phyloP scores from a whole-genome alignment of 148 eudicot genomes.

The Polygonum aviculare region DNA sequence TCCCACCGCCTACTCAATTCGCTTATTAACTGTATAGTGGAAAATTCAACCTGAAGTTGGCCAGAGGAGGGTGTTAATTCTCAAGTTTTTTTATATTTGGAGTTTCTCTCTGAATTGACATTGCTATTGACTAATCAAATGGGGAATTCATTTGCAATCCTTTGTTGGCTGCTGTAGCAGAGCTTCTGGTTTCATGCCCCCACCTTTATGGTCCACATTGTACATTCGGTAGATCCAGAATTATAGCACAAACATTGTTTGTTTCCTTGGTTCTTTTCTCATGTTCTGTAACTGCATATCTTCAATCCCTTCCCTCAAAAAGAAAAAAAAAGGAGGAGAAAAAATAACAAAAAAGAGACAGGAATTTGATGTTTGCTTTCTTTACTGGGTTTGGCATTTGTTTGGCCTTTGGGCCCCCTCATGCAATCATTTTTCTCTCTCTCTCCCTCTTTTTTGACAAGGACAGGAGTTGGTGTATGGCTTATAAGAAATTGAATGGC shows the following conservation, averaged over 20 bases:
- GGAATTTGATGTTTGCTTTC: neutral
- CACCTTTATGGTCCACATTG: slow-evolving; percentile 45
- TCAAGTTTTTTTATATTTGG: slow-evolving; percentile 9
- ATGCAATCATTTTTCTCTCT: neutral
- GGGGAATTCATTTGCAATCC: slow-evolving; percentile 5
- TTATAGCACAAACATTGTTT: slow-evolving; percentile 13
- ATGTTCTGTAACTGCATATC: slow-evolving; percentile 34
- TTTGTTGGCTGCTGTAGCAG: slow-evolving; percentile 19
- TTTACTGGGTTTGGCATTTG: neutral
- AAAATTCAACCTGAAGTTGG: slow-evolving; percentile 5
- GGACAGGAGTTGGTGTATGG: no score
- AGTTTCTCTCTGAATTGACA: slow-evolving; percentile 3
- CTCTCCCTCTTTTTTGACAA: no score
- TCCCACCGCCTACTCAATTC: neutral
- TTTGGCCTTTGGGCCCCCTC: neutral
- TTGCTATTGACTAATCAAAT: slow-evolving; percentile 1
- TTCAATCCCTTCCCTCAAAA: slow-evolving; percentile 13
- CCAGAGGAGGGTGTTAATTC: slow-evolving; percentile 18
- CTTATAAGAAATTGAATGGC: no score
- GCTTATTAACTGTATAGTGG: slow-evolving; percentile 6
- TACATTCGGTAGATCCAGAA: slow-evolving; percentile 53
- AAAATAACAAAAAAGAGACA: neutral
- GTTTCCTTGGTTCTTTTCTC: slow-evolving; percentile 33
- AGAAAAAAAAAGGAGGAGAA: neutral
- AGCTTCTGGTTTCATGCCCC: slow-evolving; percentile 24